Conservation (phyloP, 805 yeast species). For the Suhomyces vadensis region DNA sequence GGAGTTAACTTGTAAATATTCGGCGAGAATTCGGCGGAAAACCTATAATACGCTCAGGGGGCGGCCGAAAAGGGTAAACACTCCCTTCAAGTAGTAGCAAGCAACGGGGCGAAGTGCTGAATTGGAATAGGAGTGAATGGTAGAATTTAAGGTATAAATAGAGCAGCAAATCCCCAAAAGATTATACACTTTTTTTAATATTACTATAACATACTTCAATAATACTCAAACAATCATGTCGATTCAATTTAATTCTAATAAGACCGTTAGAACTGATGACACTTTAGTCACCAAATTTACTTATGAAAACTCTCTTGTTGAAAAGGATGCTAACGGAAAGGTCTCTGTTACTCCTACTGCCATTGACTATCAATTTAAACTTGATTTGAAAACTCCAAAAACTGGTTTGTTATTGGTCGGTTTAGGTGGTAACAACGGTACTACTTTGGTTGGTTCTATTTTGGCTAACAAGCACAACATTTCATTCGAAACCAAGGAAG, state of each 20-base stretch:
- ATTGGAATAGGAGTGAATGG: neutral
- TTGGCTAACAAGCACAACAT: constrained; percentile 82
- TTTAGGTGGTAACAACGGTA: constrained; percentile 94
- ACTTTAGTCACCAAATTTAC: constrained; percentile 62
- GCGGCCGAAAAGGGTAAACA: constrained; percentile 2
- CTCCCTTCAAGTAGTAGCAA: neutral
- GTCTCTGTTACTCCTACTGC: constrained; percentile 68
- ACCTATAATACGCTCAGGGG: neutral
- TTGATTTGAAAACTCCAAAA: constrained; percentile 78
- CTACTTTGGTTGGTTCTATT: constrained; percentile 82
- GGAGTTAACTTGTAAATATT: constrained; percentile 7
- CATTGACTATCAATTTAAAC: constrained; percentile 80
- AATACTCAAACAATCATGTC: constrained; percentile 19
- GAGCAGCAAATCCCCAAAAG: constrained; percentile 6
- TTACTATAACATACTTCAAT: constrained; percentile 1
- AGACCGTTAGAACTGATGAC: constrained; percentile 49
- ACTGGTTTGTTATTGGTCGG: constrained; percentile 91
- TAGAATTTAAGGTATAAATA: constrained; percentile 13
- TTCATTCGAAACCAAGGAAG: constrained; percentile 79
- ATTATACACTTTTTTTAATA: neutral
- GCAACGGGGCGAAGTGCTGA: neutral
- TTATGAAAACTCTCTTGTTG: constrained; percentile 76
- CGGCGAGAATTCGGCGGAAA: constrained; percentile 31
- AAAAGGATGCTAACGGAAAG: constrained; percentile 52
- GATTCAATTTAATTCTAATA: constrained; percentile 57